Evolutionary conservation across 768 basidiomycete genomes (phyloP).

Genomic region (Imleria badia): DNA sequence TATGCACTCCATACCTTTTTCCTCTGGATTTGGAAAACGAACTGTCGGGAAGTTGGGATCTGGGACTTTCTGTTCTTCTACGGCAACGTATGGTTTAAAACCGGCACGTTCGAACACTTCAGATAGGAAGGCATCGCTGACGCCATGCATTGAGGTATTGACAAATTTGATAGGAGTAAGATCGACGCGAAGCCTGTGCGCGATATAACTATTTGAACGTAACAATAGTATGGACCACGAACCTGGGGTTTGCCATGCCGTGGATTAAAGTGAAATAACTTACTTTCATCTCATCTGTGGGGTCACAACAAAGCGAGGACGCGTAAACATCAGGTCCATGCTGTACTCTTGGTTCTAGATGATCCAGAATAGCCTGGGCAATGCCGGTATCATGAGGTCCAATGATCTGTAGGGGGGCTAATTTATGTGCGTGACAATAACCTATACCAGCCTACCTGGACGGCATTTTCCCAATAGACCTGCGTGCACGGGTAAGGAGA

Average conservation of each 20-base stretch:
- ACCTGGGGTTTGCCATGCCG: constrained; percentile 19
- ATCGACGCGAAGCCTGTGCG: constrained; percentile 10
- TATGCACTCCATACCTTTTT: constrained; percentile 56
- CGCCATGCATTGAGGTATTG: constrained; percentile 91
- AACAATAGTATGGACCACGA: neutral
- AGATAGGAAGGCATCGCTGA: constrained; percentile 64
- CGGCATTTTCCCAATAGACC: constrained; percentile 91
- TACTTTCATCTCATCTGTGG: constrained; percentile 56
- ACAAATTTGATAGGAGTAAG: constrained; percentile 55
- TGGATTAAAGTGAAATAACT: constrained; percentile 52
- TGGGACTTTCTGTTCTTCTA: constrained; percentile 65
- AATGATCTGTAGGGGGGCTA: constrained; percentile 59
- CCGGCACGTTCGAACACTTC: constrained; percentile 59
- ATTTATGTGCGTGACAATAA: neutral
- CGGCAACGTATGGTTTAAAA: constrained; percentile 58
- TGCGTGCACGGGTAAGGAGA: constrained; percentile 26
- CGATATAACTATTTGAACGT: neutral
- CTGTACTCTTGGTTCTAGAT: constrained; percentile 56
- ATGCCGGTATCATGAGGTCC: constrained; percentile 82
- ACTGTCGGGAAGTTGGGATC: constrained; percentile 89
- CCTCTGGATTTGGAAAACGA: constrained; percentile 86
- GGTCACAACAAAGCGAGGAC: constrained; percentile 51
- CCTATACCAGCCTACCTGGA: constrained; percentile 52
- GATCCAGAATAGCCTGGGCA: constrained; percentile 56
- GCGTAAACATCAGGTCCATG: constrained; percentile 32